phyloP scores from a whole-genome alignment of 345 rosid genomes.

The Eucalyptus curtisii region DNA sequence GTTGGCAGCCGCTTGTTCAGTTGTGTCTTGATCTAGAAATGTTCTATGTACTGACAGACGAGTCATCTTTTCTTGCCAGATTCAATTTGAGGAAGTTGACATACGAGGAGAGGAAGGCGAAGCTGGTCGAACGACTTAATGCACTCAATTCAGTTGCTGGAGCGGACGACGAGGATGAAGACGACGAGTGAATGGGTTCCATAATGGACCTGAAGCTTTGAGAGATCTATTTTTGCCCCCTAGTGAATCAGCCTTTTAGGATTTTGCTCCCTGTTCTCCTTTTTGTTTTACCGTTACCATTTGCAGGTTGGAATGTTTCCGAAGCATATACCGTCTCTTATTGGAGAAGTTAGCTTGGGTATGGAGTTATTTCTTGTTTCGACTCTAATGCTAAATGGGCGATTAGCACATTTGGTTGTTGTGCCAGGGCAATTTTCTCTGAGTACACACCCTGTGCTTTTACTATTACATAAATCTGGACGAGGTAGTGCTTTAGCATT shows the following conservation, averaged over 20 bases:
- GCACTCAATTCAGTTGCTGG: slow-evolving; percentile 37
- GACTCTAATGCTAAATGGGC: not conserved
- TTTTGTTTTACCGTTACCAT: not conserved
- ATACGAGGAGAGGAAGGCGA: slow-evolving; percentile 62
- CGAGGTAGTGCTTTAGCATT: not conserved
- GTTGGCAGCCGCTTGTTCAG: not conserved
- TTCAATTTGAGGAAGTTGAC: slow-evolving; percentile 76
- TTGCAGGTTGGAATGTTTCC: not conserved
- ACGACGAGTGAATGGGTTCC: slow-evolving; percentile 28
- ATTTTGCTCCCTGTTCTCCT: not conserved
- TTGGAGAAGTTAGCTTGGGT: not conserved
- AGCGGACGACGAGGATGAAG: slow-evolving; percentile 22
- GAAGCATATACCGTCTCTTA: not conserved
- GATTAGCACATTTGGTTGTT: not conserved
- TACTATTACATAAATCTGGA: not conserved
- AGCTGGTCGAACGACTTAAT: slow-evolving; percentile 58
- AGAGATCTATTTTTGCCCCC: not conserved
- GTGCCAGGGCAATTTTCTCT: not conserved
- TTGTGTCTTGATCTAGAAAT: not conserved
- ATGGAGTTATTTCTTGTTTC: not conserved
- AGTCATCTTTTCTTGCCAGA: slow-evolving; percentile 14
- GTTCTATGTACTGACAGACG: not conserved
- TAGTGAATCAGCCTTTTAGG: not conserved
- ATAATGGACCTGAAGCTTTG: not conserved
- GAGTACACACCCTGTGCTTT: not conserved